Percentiles rank a stretch among this genome's conserved stretches.
These are phyloP conservation scores for Tricholomella constricta DNA, from an alignment of 768 basidiomycete species.

Conservation along the genomic window DNA sequence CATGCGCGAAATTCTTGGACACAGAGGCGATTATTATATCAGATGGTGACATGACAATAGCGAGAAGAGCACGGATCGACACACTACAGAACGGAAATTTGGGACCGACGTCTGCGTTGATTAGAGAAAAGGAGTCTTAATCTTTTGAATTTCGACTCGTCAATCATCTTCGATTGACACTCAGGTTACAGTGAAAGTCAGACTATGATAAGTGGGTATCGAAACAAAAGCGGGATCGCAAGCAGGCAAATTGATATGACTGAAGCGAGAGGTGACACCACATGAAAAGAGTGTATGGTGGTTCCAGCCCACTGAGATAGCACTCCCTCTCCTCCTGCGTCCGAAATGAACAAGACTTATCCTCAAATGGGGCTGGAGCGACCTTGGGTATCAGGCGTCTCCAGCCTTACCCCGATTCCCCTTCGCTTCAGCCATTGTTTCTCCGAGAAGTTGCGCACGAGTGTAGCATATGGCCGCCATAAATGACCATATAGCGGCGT, in stretches of 20 bases:
- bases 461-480: slow-evolving; percentile 70
- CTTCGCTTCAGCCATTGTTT: slow-evolving; percentile 68
- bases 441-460: slow-evolving; percentile 66
- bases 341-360: not conserved
- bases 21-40: slow-evolving; percentile 64
- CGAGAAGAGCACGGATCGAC: not conserved
- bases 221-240: slow-evolving; percentile 1
- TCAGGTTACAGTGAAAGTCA: slow-evolving; percentile 8
- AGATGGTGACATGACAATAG: slow-evolving; percentile 34
- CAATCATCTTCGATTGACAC: slow-evolving; percentile 2
- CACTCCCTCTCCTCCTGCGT: not conserved
- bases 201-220: slow-evolving; percentile 11
- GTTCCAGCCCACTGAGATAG: slow-evolving; percentile 28
- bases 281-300: slow-evolving; percentile 21
- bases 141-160: not conserved
- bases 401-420: slow-evolving; percentile 60
- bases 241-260: not conserved
- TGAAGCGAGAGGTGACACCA: slow-evolving; percentile 5
- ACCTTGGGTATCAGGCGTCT: slow-evolving; percentile 45
- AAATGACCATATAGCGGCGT: slow-evolving; percentile 78
- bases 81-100: not conserved
- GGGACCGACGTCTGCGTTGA: too few species aligned
- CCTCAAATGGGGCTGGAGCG: not conserved
- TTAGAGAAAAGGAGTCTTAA: too few species aligned
- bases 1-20: slow-evolving; percentile 57